These are phyloP conservation scores for Colletotrichum tanaceti DNA, from an alignment of 2,329 filamentous ascomycete species.

Conservation along the genomic window DNA sequence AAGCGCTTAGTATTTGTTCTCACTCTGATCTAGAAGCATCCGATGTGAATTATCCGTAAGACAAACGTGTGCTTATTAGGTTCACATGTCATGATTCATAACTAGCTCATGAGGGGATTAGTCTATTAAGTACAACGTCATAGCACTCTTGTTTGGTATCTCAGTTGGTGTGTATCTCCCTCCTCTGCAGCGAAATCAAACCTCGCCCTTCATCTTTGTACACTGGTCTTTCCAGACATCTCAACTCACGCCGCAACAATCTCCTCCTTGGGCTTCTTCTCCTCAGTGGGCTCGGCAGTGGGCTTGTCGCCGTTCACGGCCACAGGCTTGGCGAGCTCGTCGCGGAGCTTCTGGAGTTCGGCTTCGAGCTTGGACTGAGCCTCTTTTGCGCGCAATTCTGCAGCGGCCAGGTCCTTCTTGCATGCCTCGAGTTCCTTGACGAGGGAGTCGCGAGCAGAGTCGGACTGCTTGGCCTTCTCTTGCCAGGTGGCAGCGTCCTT, in stretches of 20 bases:
- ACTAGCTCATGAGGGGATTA: conserved; percentile 31
- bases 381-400: conserved; percentile 41
- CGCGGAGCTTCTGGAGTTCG: conserved; percentile 47
- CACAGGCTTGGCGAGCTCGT: conserved; percentile 50
- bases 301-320: conserved; percentile 53
- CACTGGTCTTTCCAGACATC: conserved; percentile 17
- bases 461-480: conserved; percentile 27
- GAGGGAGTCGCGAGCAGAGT: conserved; percentile 19
- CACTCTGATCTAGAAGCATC: too few relatives aligned
- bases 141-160: conserved; percentile 26
- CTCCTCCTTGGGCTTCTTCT: conserved; percentile 41
- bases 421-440: conserved; percentile 43
- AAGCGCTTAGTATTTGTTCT: too few relatives aligned
- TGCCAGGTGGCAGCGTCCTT: conserved; percentile 33
- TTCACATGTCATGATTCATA: conserved; percentile 27
- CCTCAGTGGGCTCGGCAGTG: conserved; percentile 46
- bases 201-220: conserved; percentile 22
- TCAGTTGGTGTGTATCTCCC: conserved; percentile 9
- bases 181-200: not conserved
- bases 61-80: too few relatives aligned
- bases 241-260: conserved; percentile 29
- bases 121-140: conserved; percentile 32
- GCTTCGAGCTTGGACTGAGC: conserved; percentile 33
- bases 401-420: conserved; percentile 43
- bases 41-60: too few relatives aligned